phyloP scores from a whole-genome alignment of 1,284 basidiomycete species.

The Cerrena zonata region DNA sequence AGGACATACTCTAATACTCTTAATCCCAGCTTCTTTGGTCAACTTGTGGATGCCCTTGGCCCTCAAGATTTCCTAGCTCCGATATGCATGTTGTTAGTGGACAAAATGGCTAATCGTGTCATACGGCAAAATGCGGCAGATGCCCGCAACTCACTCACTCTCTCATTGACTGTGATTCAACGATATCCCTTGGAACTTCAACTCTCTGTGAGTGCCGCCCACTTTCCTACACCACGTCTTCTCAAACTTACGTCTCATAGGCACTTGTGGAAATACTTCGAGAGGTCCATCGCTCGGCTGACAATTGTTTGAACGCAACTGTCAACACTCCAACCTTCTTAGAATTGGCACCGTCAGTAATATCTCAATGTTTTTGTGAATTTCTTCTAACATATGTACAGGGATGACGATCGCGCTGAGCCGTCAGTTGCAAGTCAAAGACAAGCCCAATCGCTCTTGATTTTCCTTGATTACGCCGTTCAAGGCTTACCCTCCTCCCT shows the following conservation, averaged over 20 bases:
- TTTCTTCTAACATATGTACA: conserved; percentile 21
- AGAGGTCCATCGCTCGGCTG: conserved; percentile 62
- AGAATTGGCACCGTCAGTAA: conserved; percentile 47
- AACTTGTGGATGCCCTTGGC: conserved; percentile 84
- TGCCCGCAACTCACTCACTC: conserved; percentile 50
- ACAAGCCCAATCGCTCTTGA: conserved; percentile 61
- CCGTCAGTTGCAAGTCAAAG: conserved; percentile 40
- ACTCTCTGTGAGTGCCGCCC: conserved; percentile 43
- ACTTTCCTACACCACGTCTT: conserved; percentile 11
- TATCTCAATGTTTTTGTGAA: conserved; percentile 2
- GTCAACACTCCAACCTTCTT: conserved; percentile 46
- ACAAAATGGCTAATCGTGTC: conserved; percentile 69
- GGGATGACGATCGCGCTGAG: conserved; percentile 49
- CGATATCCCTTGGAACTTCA: conserved; percentile 50
- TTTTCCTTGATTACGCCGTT: conserved; percentile 51
- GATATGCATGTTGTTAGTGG: conserved; percentile 80
- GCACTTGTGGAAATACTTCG: conserved; percentile 60
- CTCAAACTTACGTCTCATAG: conserved; percentile 33
- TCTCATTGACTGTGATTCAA: conserved; percentile 65
- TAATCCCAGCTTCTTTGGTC: conserved; percentile 83
- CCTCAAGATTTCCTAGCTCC: conserved; percentile 79
- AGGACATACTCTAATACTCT: conserved; percentile 11
- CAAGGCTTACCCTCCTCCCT: conserved; percentile 20
- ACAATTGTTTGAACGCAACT: conserved; percentile 26
- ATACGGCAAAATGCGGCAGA: conserved; percentile 63